A percentile compares a stretch with the other conserved stretches of the same genome.
Conservation (phyloP, 2,329 filamentous ascomycete genomes). For the Neophaeococcomyces mojaviensis region DNA sequence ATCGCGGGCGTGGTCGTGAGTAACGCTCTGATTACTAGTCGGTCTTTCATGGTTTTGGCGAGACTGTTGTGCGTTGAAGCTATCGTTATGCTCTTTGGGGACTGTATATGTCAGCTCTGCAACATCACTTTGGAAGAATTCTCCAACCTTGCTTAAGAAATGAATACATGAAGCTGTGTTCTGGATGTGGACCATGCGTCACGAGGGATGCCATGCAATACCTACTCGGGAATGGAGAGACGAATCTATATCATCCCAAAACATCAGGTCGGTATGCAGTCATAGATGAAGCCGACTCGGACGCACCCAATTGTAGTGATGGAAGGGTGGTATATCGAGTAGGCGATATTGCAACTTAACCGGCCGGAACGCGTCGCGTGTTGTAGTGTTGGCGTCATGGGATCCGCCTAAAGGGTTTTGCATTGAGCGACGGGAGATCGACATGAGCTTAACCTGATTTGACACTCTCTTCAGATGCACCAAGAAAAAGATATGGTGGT, state of each 20-base stretch:
- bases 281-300: neutral
- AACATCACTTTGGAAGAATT: neutral
- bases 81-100: neutral
- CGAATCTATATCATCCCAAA: neutral
- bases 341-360: neutral
- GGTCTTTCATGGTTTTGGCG: too few relatives aligned
- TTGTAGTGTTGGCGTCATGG: too few relatives aligned
- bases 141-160: constrained; percentile 3
- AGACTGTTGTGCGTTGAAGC: too few relatives aligned
- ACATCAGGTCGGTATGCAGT: neutral
- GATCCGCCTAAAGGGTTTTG: too few relatives aligned
- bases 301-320: neutral
- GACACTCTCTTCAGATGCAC: too few relatives aligned
- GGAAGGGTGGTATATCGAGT: too few relatives aligned
- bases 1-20: too few relatives aligned
- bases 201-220: neutral
- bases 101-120: neutral
- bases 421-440: too few relatives aligned
- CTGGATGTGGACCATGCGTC: neutral
- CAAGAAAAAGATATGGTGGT: too few relatives aligned
- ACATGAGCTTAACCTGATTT: too few relatives aligned
- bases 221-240: neutral
- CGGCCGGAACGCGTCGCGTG: neutral
- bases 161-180: constrained; percentile 4
- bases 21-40: too few relatives aligned